A percentile compares a stretch with the other conserved stretches of the same genome.
These are phyloP conservation scores for Escallonia herrerae DNA, from an alignment of 129 eudicot genomes.

Conservation along the genomic window DNA sequence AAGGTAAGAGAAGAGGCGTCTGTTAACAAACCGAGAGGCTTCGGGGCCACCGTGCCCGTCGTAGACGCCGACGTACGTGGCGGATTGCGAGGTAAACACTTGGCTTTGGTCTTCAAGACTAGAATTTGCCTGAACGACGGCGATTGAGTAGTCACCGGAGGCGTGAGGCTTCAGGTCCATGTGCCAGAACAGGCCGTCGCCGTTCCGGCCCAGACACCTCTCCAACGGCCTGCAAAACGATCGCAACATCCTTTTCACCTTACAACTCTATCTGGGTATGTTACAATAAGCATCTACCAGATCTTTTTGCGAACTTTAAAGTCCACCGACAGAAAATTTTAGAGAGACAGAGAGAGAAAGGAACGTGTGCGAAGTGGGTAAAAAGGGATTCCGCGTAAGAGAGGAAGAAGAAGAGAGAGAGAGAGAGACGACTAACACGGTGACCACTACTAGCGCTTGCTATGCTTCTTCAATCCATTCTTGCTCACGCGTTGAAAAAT, in stretches of 20 bases:
- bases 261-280: neutral
- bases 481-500: no score
- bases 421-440: neutral
- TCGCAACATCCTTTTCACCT: slow-evolving; percentile 38
- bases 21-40: slow-evolving; percentile 80
- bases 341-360: neutral
- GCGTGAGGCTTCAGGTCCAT: slow-evolving; percentile 78
- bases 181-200: slow-evolving; percentile 80
- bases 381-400: neutral
- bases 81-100: slow-evolving; percentile 75
- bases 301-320: neutral
- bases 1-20: slow-evolving; percentile 57
- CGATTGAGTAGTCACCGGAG: slow-evolving; percentile 86
- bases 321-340: neutral
- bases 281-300: neutral
- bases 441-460: neutral
- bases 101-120: slow-evolving; percentile 78
- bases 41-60: slow-evolving; percentile 98
- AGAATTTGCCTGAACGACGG: slow-evolving; percentile 91
- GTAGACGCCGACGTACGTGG: slow-evolving; percentile 83
- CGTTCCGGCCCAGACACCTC: slow-evolving; percentile 43
- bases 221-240: slow-evolving; percentile 50
- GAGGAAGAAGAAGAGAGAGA: no score
- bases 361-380: neutral
- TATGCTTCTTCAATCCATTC: no score